These are phyloP conservation scores for Globisporangium paroecandrum DNA, from an alignment of 352 stramenopile genomes.

Conservation along the genomic window DNA sequence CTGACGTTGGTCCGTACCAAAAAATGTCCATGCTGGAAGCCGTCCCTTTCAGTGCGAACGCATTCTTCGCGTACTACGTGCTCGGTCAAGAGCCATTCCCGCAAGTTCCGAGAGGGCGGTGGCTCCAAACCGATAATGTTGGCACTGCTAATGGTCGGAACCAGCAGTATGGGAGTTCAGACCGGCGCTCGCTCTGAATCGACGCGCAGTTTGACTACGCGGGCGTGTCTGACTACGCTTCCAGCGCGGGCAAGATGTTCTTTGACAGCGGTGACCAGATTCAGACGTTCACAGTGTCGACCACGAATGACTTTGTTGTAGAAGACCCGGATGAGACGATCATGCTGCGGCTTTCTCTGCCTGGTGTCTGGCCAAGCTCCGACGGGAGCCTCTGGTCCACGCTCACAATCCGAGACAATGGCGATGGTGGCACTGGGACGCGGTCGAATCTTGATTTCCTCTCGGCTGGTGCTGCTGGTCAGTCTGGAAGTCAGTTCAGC, in stretches of 20 bases:
- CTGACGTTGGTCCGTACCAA: slow-evolving; percentile 52
- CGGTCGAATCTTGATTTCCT: slow-evolving; percentile 63
- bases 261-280: slow-evolving; percentile 48
- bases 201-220: slow-evolving; percentile 87
- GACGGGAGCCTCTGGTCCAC: slow-evolving; percentile 83
- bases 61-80: slow-evolving; percentile 58
- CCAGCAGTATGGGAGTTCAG: slow-evolving; percentile 89
- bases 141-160: slow-evolving; percentile 84
- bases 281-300: slow-evolving; percentile 77
- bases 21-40: slow-evolving; percentile 63
- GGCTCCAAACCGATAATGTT: slow-evolving; percentile 54
- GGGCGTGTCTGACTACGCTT: slow-evolving; percentile 87
- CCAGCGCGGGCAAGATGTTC: slow-evolving; percentile 53
- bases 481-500: slow-evolving; percentile 47
- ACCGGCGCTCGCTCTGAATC: slow-evolving; percentile 74
- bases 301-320: slow-evolving; percentile 87
- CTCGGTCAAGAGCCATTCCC: slow-evolving; percentile 77
- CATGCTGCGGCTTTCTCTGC: slow-evolving; percentile 87
- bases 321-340: slow-evolving; percentile 91
- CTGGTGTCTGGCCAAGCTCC: slow-evolving; percentile 90
- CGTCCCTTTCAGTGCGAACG: slow-evolving; percentile 29
- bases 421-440: slow-evolving; percentile 83
- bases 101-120: slow-evolving; percentile 52
- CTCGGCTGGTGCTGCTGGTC: slow-evolving; percentile 27
- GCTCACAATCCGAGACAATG: slow-evolving; percentile 90